Base-by-base conservation (phyloP, 2,329 filamentous ascomycete genomes). In the Herpotrichia juniperi region DNA sequence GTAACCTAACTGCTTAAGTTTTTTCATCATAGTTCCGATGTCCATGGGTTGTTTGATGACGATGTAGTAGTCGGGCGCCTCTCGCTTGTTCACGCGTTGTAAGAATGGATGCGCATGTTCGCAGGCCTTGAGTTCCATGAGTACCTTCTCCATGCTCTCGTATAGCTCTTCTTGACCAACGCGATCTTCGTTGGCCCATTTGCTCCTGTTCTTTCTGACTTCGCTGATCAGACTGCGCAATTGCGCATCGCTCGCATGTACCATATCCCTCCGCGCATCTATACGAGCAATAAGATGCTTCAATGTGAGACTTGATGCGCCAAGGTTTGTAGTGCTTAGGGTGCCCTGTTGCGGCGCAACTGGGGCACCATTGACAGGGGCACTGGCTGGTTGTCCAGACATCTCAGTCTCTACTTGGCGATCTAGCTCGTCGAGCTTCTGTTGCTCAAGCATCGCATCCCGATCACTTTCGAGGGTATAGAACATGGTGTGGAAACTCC, bases 31-130 rank as follows among this genome's bases (percentile, higher is more conserved):
- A 42, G 87, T 88, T 31, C 94, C 94, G 51, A 99, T 86, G 72
- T 99, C 94, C 94, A 99, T 99, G 1, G 94, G 94, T 42, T 93
- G 89, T 76, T 96, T 97, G 76, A 97, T 97, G 57, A 94, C 85
- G 62, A 85, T 88, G 74, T 96, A 92, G 75, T 99, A 99, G 75
- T 97, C 93, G 19, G 93, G 94, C 11, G 92, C 94, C 73, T 99
- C 94, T 64, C 94, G 86, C 78, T 99, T 99, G 78, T 96, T 97
- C 46, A 99, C 94, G 61, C 91, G 86, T 49, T 92, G 91, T 50
- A 99, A 76, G 65, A 99, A 99, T 1, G 94, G 92, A n/a, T 91
- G 91, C 1, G 94, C 97, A 74, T 97, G 96, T 74, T 99, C 94
- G 78, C 96, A 93, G 30, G 94, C 94, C 75, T 97, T 97, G 50